Conservation (phyloP, 2,329 filamentous ascomycete genomes). For the Leptographium radiaticola region DNA sequence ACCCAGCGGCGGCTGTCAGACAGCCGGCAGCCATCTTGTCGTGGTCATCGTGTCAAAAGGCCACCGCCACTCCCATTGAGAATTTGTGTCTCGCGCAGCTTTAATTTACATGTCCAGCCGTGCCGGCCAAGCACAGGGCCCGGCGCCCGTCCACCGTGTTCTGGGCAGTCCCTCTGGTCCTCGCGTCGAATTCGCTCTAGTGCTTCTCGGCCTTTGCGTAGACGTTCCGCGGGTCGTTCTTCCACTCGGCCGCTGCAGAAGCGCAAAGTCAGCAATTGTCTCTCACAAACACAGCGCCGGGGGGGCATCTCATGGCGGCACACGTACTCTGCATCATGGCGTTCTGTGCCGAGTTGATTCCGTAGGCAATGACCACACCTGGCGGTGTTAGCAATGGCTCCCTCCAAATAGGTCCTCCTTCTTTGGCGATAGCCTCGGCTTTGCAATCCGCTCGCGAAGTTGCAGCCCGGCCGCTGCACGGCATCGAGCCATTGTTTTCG, state of each 20-base stretch:
- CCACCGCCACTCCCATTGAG: neutral
- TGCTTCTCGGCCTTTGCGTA: constrained; percentile 29
- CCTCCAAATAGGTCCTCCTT: neutral
- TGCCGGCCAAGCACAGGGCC: neutral
- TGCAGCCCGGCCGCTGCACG: too few species aligned
- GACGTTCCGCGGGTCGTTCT: constrained; percentile 92
- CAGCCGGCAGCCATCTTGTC: too few species aligned
- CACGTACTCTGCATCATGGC: constrained; percentile 62
- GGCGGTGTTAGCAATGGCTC: neutral
- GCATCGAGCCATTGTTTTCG: neutral
- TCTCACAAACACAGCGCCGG: neutral
- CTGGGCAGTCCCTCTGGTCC: neutral
- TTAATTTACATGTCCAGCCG: neutral
- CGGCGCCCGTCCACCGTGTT: neutral
- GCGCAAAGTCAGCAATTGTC: neutral
- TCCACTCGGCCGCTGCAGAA: constrained; percentile 74
- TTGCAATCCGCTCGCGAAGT: too few species aligned
- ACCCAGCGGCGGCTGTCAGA: too few species aligned
- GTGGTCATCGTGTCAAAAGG: neutral
- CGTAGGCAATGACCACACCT: constrained; percentile 83
- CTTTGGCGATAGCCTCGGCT: too few species aligned
- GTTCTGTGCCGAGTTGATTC: constrained; percentile 73
- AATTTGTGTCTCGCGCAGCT: neutral
- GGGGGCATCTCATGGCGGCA: neutral
- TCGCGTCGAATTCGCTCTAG: constrained; percentile 1